Percentiles rank a stretch among this genome's conserved stretches.
phyloP scores from a whole-genome alignment of 176 grass and related monocot genomes.

The Elaeis guineensis region DNA sequence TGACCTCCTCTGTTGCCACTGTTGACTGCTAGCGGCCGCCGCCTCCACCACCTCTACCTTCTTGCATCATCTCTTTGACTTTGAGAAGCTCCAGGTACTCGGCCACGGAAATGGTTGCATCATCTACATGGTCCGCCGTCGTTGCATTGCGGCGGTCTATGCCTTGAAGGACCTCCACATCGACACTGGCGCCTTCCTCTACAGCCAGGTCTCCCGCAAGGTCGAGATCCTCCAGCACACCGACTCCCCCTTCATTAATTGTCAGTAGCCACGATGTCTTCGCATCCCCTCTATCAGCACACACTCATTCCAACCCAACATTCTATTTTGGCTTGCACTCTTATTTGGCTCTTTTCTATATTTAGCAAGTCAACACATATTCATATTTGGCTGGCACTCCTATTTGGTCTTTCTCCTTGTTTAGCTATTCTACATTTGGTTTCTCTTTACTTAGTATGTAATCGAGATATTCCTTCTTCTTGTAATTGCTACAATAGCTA shows the following conservation, averaged over 20 bases:
- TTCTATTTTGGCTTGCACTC: too few species aligned
- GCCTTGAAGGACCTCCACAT: slow-evolving; percentile 39
- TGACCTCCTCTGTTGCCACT: too few species aligned
- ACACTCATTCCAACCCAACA: too few species aligned
- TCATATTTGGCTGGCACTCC: too few species aligned
- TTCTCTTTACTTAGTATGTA: too few species aligned
- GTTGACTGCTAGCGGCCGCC: background rate
- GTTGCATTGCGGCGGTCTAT: slow-evolving; percentile 27
- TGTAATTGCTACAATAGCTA: too few species aligned
- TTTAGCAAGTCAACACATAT: too few species aligned
- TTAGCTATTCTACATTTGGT: too few species aligned
- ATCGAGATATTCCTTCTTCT: too few species aligned
- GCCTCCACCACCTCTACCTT: slow-evolving; percentile 1
- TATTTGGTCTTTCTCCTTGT: too few species aligned
- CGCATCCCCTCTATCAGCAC: too few species aligned
- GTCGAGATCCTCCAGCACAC: slow-evolving; percentile 16
- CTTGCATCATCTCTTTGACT: slow-evolving; percentile 30
- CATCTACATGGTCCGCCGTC: slow-evolving; percentile 47
- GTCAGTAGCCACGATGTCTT: slow-evolving; percentile 38
- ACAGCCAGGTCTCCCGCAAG: slow-evolving; percentile 11
- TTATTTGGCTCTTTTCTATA: too few species aligned
- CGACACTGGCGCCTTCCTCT: background rate
- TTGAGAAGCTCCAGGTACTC: slow-evolving; percentile 33
- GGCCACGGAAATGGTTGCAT: slow-evolving; percentile 43
- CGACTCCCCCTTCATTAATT: slow-evolving; percentile 29